These are phyloP conservation scores for Neonectria coccinea DNA, from an alignment of 2,329 filamentous ascomycete species.

Conservation along the genomic window DNA sequence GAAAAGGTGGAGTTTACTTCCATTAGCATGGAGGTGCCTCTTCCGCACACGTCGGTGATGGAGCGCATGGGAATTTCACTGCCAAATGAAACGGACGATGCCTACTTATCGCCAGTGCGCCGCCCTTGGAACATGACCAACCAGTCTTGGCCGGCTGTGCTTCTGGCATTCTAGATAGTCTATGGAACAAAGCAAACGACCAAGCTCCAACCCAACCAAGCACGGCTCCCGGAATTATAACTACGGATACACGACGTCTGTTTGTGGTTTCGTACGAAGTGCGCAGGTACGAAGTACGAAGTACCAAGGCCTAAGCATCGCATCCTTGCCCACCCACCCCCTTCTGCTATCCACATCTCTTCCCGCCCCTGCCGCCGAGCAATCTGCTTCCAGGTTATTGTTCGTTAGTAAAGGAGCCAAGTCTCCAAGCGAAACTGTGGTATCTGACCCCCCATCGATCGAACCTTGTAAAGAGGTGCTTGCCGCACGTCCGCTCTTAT, in stretches of 20 bases:
- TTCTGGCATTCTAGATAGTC: not conserved
- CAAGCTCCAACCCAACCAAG: slow-evolving; percentile 1
- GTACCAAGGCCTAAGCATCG: slow-evolving; percentile 13
- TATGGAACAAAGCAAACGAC: not conserved
- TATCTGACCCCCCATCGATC: slow-evolving; percentile 13
- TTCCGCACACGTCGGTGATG: not conserved
- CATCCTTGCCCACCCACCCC: slow-evolving; percentile 13
- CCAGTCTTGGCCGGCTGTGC: not conserved
- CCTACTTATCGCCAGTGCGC: not conserved
- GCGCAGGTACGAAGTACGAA: too few species aligned
- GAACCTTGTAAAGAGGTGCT: slow-evolving; percentile 1
- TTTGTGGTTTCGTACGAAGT: not conserved
- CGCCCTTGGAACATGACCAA: slow-evolving; percentile 11
- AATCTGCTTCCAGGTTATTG: not conserved
- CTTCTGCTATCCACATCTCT: not conserved
- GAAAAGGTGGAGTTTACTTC: slow-evolving; percentile 26
- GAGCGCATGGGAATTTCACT: slow-evolving; percentile 2
- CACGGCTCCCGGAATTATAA: not conserved
- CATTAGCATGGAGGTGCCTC: slow-evolving; percentile 21
- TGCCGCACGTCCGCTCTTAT: not conserved
- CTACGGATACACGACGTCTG: not conserved
- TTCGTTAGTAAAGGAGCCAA: slow-evolving; percentile 11
- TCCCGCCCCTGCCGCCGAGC: slow-evolving; percentile 19
- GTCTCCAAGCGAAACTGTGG: slow-evolving; percentile 15
- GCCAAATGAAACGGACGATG: slow-evolving; percentile 14